Base-by-base conservation (phyloP, 2,329 filamentous ascomycete species). In the Verticillium dahliae region DNA sequence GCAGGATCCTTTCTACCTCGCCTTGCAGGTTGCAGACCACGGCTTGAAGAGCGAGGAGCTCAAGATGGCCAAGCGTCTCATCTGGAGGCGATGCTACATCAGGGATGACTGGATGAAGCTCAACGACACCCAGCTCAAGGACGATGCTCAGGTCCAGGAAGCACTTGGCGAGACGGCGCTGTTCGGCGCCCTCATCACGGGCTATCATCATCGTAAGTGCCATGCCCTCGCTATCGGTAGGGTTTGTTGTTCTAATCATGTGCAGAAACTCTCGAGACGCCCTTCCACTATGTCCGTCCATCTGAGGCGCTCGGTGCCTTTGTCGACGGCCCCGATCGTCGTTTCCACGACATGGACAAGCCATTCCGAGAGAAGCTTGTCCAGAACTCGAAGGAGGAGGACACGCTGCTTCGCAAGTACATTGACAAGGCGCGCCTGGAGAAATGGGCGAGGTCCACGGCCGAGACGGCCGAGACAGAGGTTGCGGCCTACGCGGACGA, bases 51-150 rank as follows among this genome's bases (percentile, higher is more conserved):
- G 77, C 66, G 86, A 79, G n/a, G 81, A 84, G n/a, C 80, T 84
- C 56, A 81, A 82, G 65, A 81, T 88, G 65, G 82, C 82, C 5
- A 80, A 81, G 71, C 76, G 79, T 15, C 76, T 86, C 45, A 90
- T 98, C 65, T 99, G 95, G 95, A 89, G 95, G 70, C 86, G 95
- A 60, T 89, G 92, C 64, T 90, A 90, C 69, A 83, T 94, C 66
- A 86, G 88, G 58, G 93, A 97, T 72, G 86, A 97, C 71, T 99
- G 95, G 95, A 79, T 83, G 33, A 80, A 79, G 62, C 84, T 96
- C 70, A 94, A 95, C 70, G 86, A 91, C 66, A 94, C 90, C 0
- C 85, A 88, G 63, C 81, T 89, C 62, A 89, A 90, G 71, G 85
- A 86, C 61, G 92, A 96, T 69, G 76, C 79, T 3, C 83, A 90